A percentile compares a stretch with the other conserved stretches of the same genome.
Conservation (phyloP, 306 rosid genomes). For the Clitoria ternatea region DNA sequence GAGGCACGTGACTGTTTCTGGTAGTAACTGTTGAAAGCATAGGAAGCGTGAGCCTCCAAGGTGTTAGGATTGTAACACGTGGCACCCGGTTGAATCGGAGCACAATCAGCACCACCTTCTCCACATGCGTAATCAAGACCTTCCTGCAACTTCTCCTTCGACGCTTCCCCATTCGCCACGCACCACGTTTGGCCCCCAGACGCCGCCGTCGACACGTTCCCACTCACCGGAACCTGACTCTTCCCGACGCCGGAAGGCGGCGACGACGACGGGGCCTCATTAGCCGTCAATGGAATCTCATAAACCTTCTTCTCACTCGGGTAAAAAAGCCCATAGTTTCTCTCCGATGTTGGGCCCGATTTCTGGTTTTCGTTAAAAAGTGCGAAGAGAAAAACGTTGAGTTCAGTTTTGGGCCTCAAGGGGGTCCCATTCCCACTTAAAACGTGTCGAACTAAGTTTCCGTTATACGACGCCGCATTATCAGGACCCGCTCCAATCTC, state of each 20-base stretch:
- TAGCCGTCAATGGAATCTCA: constrained; percentile 38
- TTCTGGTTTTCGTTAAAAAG: constrained; percentile 75
- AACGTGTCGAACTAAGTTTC: constrained; percentile 56
- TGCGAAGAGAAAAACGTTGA: constrained; percentile 58
- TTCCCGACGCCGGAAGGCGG: constrained; percentile 29
- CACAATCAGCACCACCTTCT: constrained; percentile 78
- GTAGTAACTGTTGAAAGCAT: constrained; percentile 77
- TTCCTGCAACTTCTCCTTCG: constrained; percentile 41
- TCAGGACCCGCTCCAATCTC: constrained; percentile 54
- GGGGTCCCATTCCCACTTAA: constrained; percentile 64
- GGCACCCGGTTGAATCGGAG: constrained; percentile 57
- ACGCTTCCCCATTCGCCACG: constrained; percentile 53
- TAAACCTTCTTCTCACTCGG: constrained; percentile 63
- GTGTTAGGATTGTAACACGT: constrained; percentile 73
- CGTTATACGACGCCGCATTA: constrained; percentile 85
- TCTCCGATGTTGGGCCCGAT: constrained; percentile 76
- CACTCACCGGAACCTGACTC: constrained; percentile 30
- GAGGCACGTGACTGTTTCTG: constrained; percentile 61
- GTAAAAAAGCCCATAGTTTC: constrained; percentile 71
- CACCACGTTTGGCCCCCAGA: constrained; percentile 55
- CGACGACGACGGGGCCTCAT: background rate
- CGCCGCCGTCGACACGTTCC: constrained; percentile 4
- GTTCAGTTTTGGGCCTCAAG: constrained; percentile 36
- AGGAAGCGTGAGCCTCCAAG: constrained; percentile 82
- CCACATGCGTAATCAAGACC: constrained; percentile 82